Conservation (phyloP, 805 yeast species). For the Sugiyamaella boreocaroliniensis region DNA sequence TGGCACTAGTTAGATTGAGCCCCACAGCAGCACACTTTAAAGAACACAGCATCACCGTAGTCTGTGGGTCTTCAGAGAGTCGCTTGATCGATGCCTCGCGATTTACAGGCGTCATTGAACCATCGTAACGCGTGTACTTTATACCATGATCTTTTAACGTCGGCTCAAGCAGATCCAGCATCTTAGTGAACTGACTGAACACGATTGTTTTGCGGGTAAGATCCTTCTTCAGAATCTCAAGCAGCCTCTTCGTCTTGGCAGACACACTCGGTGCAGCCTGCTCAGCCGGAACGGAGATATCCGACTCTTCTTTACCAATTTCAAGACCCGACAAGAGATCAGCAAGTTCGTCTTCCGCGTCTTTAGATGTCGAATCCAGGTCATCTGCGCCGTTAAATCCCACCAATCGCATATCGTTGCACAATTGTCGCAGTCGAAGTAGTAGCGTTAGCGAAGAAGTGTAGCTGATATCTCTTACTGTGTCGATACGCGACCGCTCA, state of each 20-base stretch:
- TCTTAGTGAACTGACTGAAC: slow-evolving; percentile 39
- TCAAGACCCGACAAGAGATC: background rate
- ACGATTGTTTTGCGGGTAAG: slow-evolving; percentile 38
- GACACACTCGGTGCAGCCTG: slow-evolving; percentile 19
- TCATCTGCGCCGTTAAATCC: background rate
- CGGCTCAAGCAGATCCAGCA: slow-evolving; percentile 31
- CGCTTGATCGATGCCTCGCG: slow-evolving; percentile 30
- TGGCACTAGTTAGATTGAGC: slow-evolving; percentile 38
- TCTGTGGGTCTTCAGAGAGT: slow-evolving; percentile 28
- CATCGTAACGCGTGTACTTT: slow-evolving; percentile 33
- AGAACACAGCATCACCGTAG: slow-evolving; percentile 36
- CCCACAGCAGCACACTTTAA: slow-evolving; percentile 42
- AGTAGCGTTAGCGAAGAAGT: slow-evolving; percentile 28
- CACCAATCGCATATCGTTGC: slow-evolving; percentile 27
- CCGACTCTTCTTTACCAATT: slow-evolving; percentile 16
- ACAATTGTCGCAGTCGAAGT: slow-evolving; percentile 34
- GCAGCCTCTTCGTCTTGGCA: slow-evolving; percentile 34
- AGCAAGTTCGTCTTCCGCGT: background rate
- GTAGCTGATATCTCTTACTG: background rate
- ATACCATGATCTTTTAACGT: slow-evolving; percentile 30
- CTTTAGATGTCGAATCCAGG: background rate
- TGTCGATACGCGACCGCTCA: no score
- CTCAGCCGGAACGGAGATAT: background rate
- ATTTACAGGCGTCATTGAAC: slow-evolving; percentile 27
- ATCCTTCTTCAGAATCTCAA: slow-evolving; percentile 31